These are phyloP conservation scores for Sphenostylis stenocarpa DNA, from an alignment of 306 rosid genomes.

Conservation along the genomic window DNA sequence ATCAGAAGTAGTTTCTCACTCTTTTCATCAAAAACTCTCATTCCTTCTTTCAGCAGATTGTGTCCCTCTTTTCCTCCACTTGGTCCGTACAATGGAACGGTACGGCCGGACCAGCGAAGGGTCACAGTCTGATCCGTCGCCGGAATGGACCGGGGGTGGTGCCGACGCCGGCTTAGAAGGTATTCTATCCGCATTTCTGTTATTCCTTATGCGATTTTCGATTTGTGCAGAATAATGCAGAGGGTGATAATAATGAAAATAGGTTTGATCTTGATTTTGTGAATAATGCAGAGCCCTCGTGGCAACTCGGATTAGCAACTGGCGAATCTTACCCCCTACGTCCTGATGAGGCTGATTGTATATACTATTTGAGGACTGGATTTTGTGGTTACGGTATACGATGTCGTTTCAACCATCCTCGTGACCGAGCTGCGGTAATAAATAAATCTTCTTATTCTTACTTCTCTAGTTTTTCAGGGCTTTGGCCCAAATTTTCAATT, in stretches of 20 bases:
- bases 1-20: conserved; percentile 49
- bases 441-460: not conserved
- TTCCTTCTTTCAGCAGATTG: conserved; percentile 42
- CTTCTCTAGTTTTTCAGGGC: conserved; percentile 2
- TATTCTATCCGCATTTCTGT: conserved; percentile 47
- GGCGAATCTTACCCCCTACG: conserved; percentile 89
- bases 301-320: conserved; percentile 63
- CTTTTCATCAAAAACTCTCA: conserved; percentile 67
- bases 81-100: conserved; percentile 87
- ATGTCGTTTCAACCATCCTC: conserved; percentile 98
- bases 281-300: conserved; percentile 65
- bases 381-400: conserved; percentile 88
- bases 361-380: conserved; percentile 79
- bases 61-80: not conserved
- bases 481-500: conserved; percentile 28
- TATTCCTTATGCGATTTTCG: conserved; percentile 23
- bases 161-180: conserved; percentile 66
- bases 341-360: conserved; percentile 90
- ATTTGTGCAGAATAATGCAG: conserved; percentile 47
- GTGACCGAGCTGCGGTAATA: conserved; percentile 77
- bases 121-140: conserved; percentile 87
- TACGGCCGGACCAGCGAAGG: conserved; percentile 72
- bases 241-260: conserved; percentile 17
- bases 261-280: conserved; percentile 48
- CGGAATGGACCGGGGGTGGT: conserved; percentile 66